Evolutionary conservation across 805 yeast genomes (phyloP).

Genomic region (Kodamaea sagamina): DNA sequence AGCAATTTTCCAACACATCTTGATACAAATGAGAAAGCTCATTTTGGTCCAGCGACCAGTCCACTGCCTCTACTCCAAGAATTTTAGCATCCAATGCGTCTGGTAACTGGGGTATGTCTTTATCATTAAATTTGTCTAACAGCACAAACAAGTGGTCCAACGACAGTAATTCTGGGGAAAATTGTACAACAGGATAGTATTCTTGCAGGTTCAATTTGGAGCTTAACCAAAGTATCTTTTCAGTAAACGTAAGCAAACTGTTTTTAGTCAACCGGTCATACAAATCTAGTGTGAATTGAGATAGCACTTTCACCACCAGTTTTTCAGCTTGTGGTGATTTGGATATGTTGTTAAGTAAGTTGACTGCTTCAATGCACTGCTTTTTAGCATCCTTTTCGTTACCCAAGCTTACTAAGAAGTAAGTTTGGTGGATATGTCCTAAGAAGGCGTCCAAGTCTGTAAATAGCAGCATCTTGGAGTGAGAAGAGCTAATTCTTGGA

Average conservation of each 20-base stretch:
- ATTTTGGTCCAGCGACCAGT: constrained; percentile 9
- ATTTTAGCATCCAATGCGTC: constrained; percentile 9
- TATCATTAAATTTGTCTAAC: constrained; percentile 4
- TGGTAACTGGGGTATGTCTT: constrained; percentile 2
- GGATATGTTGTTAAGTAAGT: constrained; percentile 23
- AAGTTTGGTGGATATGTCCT: constrained; percentile 8
- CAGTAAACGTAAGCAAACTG: constrained; percentile 12
- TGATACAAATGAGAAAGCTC: constrained; percentile 38
- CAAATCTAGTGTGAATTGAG: constrained; percentile 22
- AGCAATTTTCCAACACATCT: constrained; percentile 64
- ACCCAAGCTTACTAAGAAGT: constrained; percentile 16
- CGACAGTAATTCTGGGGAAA: constrained; percentile 12
- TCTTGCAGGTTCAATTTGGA: constrained; percentile 20
- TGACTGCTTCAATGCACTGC: constrained; percentile 26
- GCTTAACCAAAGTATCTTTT: constrained; percentile 30
- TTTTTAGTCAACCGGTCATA: constrained; percentile 20
- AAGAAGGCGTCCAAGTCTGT: constrained; percentile 6
- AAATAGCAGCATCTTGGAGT: neutral
- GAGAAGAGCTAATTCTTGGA: too few relatives aligned
- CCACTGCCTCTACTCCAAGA: neutral
- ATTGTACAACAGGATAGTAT: constrained; percentile 26
- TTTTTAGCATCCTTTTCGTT: constrained; percentile 20
- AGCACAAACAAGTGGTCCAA: constrained; percentile 7
- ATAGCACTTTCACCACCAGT: constrained; percentile 13
- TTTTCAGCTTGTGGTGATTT: constrained; percentile 9